A percentile compares a stretch with the other conserved stretches of the same genome.
Evolutionary conservation across 768 basidiomycete genomes (phyloP).

Genomic region (Suillus fuscotomentosus): DNA sequence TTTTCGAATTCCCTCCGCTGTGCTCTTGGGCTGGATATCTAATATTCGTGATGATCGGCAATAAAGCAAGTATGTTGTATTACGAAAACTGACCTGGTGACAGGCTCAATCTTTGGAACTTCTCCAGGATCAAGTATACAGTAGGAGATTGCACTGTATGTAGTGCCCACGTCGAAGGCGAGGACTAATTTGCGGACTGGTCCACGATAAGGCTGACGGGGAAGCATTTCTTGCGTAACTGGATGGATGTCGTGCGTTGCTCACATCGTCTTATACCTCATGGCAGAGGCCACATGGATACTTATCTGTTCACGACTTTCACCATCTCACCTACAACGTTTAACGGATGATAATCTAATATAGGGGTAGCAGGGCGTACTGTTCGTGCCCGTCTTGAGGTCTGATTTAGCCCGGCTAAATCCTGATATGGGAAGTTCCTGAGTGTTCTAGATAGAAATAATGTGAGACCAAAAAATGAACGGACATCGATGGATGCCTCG

Average conservation of each 20-base stretch:
- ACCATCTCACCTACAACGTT: constrained; percentile 4
- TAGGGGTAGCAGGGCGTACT: not conserved
- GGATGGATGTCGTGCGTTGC: not conserved
- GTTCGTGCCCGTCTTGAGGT: not conserved
- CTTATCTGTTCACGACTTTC: not conserved
- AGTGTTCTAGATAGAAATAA: not conserved
- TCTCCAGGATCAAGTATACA: constrained; percentile 41
- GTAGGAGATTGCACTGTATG: constrained; percentile 40
- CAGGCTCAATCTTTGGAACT: constrained; percentile 34
- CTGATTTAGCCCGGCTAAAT: not conserved
- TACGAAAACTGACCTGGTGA: constrained; percentile 26
- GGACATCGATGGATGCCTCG: not conserved
- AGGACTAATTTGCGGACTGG: constrained; percentile 34
- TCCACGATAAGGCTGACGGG: constrained; percentile 39
- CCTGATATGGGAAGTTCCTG: not conserved
- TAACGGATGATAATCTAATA: not conserved
- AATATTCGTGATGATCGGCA: constrained; percentile 7
- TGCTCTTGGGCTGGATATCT: constrained; percentile 44
- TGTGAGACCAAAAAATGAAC: not conserved
- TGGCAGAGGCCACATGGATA: constrained; percentile 1
- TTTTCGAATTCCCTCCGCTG: constrained; percentile 44
- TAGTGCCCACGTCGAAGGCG: constrained; percentile 41
- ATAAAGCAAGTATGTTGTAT: not conserved
- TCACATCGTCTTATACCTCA: constrained; percentile 2
- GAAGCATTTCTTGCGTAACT: constrained; percentile 23